phyloP scores from a whole-genome alignment of 148 eudicot species.

The Fagopyrum homotropicum region DNA sequence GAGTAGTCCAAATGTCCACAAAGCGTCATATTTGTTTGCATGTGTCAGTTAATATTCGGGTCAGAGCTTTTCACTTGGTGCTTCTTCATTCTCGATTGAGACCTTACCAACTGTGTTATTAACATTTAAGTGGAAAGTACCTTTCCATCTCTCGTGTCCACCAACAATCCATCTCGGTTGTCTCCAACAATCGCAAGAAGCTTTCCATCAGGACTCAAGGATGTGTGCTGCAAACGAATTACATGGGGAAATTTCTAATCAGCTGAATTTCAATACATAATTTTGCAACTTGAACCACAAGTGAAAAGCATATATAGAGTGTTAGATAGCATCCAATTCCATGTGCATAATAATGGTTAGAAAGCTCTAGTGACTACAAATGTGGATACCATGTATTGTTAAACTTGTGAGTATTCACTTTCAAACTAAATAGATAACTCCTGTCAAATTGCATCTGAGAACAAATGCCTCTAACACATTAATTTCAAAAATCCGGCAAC shows the following conservation, averaged over 20 bases:
- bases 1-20: conserved; percentile 67
- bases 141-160: conserved; percentile 21
- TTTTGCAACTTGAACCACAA: background rate
- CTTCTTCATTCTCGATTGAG: background rate
- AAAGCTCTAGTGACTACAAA: background rate
- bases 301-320: background rate
- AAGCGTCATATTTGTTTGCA: conserved; percentile 44
- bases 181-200: conserved; percentile 26
- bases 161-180: conserved; percentile 24
- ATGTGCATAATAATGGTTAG: background rate
- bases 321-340: background rate
- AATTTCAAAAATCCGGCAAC: background rate
- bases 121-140: background rate
- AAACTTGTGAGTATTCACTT: background rate
- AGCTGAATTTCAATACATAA: background rate
- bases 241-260: background rate
- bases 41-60: background rate
- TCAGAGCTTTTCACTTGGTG: background rate
- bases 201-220: conserved; percentile 32
- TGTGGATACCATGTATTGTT: background rate
- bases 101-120: background rate
- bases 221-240: conserved; percentile 25
- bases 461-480: background rate
- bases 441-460: background rate
- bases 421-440: background rate